These are phyloP conservation scores for Acanthamoeba castellanii DNA, from an alignment of 208 protist species.

Conservation along the genomic window DNA sequence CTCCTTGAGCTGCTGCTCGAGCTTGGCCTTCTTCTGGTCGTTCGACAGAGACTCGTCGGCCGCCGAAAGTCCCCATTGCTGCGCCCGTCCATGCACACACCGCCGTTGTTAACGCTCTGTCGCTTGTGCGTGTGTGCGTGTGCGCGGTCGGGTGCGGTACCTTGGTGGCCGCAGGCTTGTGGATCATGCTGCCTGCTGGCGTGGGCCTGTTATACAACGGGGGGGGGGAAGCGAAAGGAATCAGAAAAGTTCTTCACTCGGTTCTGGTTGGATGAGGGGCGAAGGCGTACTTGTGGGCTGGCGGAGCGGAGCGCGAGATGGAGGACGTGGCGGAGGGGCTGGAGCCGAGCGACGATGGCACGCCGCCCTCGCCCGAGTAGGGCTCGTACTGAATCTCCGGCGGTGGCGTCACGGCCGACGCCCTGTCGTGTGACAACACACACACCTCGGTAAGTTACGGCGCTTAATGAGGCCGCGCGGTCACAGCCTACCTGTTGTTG, in stretches of 20 bases:
- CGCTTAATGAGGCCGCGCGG: too few species aligned
- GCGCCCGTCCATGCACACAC: neutral
- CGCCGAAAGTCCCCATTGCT: constrained; percentile 9
- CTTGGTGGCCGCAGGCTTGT: neutral
- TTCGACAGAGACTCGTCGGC: neutral
- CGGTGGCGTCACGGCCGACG: constrained; percentile 44
- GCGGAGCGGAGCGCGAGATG: neutral
- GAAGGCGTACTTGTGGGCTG: too few species aligned
- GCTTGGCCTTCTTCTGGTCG: constrained; percentile 8
- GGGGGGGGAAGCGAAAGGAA: too few species aligned
- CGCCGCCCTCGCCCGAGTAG: neutral
- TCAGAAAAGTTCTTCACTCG: too few species aligned
- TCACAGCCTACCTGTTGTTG: neutral
- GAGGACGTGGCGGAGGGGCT: neutral
- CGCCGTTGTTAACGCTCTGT: neutral
- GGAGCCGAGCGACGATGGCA: constrained; percentile 1
- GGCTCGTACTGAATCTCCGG: constrained; percentile 57
- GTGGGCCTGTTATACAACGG: neutral
- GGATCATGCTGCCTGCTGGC: neutral
- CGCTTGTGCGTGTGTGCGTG: too few species aligned
- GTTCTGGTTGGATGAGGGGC: too few species aligned
- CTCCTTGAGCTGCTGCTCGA: constrained; percentile 41
- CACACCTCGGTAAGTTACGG: neutral
- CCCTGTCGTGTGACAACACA: neutral
- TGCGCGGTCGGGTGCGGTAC: neutral